Evolutionary conservation across 331 rosid genomes (phyloP).

Genomic region (Spiraea crenata): DNA sequence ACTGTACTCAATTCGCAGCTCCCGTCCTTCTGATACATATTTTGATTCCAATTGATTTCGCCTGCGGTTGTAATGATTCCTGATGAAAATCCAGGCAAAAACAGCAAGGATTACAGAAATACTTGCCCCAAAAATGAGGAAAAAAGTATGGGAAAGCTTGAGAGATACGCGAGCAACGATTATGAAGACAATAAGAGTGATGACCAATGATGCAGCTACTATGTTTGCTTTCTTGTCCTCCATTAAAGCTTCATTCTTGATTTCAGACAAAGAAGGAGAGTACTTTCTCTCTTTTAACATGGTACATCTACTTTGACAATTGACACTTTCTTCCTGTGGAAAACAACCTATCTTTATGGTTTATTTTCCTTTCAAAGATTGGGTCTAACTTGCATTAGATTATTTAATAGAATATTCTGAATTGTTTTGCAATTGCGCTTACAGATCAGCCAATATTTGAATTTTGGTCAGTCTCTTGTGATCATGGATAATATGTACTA

Average conservation of each 20-base stretch:
- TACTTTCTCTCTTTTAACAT: background rate
- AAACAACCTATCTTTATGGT: background rate
- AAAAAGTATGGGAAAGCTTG: conserved; percentile 56
- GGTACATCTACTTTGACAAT: background rate
- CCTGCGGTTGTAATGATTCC: conserved; percentile 47
- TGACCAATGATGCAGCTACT: conserved; percentile 37
- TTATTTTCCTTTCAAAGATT: background rate
- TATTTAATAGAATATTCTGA: background rate
- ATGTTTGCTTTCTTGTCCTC: conserved; percentile 64
- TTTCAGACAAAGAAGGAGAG: background rate
- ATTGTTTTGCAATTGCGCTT: background rate
- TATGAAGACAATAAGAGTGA: conserved; percentile 46
- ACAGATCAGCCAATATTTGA: conserved; percentile 18
- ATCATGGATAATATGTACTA: background rate
- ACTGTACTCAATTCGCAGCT: conserved; percentile 89
- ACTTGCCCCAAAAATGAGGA: conserved; percentile 67
- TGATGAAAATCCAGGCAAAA: conserved; percentile 48
- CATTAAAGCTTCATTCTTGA: conserved; percentile 37
- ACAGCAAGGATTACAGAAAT: conserved; percentile 56
- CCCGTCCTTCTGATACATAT: conserved; percentile 64
- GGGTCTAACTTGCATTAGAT: background rate
- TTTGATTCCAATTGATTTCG: conserved; percentile 47
- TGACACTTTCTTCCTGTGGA: background rate
- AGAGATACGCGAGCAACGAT: conserved; percentile 46
- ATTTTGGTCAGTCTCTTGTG: background rate